Evolutionary conservation across 2,329 filamentous ascomycete species (phyloP).

Genomic region (Penicillium sp.): DNA sequence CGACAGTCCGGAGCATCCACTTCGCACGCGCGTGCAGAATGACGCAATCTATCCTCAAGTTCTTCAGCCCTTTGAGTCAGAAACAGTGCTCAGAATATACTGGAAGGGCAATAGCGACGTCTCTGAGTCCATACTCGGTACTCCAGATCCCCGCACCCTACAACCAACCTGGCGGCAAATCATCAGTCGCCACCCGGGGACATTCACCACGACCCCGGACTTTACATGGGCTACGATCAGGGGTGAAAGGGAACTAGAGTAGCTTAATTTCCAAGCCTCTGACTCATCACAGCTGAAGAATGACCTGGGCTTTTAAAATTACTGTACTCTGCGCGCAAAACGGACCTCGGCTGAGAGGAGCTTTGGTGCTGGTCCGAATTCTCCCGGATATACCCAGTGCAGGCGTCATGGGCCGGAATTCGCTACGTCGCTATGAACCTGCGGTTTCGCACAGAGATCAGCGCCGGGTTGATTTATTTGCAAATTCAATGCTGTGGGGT

Average conservation of each 20-base stretch:
- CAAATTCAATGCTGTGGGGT: not conserved
- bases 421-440: constrained; percentile 8
- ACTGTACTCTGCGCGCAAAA: not conserved
- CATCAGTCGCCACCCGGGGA: constrained; percentile 13
- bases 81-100: not conserved
- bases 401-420: constrained; percentile 4
- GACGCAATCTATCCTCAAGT: not conserved
- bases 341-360: constrained; percentile 26
- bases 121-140: not conserved
- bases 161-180: constrained; percentile 13
- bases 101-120: not conserved
- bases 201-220: not conserved
- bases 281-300: constrained; percentile 11
- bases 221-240: not conserved
- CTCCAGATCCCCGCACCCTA: not conserved
- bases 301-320: constrained; percentile 7
- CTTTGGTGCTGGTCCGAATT: constrained; percentile 15
- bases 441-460: not conserved
- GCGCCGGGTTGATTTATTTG: constrained; percentile 13
- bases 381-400: constrained; percentile 13
- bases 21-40: constrained; percentile 1
- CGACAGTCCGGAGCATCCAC: constrained; percentile 4
- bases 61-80: not conserved
- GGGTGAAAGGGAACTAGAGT: not conserved
- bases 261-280: constrained; percentile 3